Evolutionary conservation across 257 asterid genomes (phyloP), one percentile per base, ranked within the genome.

Genomic region (Scutellaria minor): DNA sequence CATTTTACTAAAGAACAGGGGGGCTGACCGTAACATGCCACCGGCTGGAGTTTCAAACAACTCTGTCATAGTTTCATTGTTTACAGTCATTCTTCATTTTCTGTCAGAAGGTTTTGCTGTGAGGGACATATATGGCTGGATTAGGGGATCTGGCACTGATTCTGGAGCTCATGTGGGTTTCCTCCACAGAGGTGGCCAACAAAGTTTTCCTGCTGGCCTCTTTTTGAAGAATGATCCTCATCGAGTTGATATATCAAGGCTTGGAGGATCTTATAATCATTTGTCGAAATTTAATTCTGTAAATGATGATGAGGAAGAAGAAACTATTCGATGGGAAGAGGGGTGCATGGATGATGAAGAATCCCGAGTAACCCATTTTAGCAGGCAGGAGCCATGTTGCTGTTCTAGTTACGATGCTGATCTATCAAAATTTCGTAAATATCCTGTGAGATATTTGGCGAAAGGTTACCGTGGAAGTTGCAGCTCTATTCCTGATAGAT

Each of bases 31-130:
- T 31, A 91, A 85, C 75, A 71, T 88, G 81, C 97, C 97, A 41
- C 98, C 98, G 9, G 92, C 96, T 52, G 98, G 98, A 74, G 95
- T 91, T 70, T 93, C 98, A 75, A 89, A 77, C 87, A 93, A 93
- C 85, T 89, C 96, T 40, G 98, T 91, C 63, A 93, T 93, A 59
- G 93, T 91, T 65, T 93, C 97, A 60, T 74, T 93, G 73, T 93
- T 89, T 82, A 58, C 89, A 12, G 82, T 89, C 74, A 83, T 91
- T 77, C 98, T 93, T 77, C 98, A 93, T 84, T 86, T 93, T 74
- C 81, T 93, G 56, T 93, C 98, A 4, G 97, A 93, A 86, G 95
- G 96, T 50, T 91, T 85, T 77, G 67, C 87, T 40, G 77, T 66
- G 61, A 91, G 93, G 58, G 87, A 84, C 75, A 79, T 82, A 41